These are phyloP conservation scores for Neoscytalidium dimidiatum DNA, from an alignment of 2,329 filamentous ascomycete species.

Conservation along the genomic window DNA sequence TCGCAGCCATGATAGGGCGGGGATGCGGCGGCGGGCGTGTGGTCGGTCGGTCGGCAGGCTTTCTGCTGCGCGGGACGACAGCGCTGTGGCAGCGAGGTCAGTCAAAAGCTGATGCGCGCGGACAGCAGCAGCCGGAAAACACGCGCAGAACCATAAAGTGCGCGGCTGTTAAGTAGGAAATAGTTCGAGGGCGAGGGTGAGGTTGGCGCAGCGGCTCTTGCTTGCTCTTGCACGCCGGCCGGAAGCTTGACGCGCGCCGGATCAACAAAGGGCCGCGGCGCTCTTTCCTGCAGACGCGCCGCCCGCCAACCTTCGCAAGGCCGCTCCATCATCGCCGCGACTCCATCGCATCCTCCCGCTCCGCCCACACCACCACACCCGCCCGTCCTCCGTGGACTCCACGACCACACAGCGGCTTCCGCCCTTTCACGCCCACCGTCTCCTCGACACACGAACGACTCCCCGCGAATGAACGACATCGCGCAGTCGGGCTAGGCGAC, in stretches of 20 bases:
- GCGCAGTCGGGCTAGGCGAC: conserved; percentile 10
- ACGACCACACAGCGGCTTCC: not conserved
- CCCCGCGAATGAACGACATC: conserved; percentile 16
- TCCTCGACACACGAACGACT: not conserved
- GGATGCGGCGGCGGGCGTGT: not conserved
- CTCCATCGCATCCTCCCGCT: not conserved
- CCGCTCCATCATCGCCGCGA: conserved; percentile 12
- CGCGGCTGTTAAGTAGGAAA: not conserved
- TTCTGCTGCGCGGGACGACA: not conserved
- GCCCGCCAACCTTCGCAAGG: conserved; percentile 8
- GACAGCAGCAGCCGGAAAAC: not conserved
- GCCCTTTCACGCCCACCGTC: not conserved
- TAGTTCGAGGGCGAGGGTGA: not conserved
- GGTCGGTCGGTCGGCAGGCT: not conserved
- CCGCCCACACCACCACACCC: not conserved
- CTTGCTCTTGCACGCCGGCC: not conserved
- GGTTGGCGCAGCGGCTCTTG: not conserved
- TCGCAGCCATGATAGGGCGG: conserved; percentile 72
- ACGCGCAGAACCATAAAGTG: not conserved
- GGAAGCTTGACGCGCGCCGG: conserved; percentile 8
- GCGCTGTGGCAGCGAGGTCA: not conserved
- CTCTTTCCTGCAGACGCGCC: conserved; percentile 10
- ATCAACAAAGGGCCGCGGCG: conserved; percentile 3
- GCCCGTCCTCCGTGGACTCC: not conserved
- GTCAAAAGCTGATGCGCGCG: not conserved